Base-by-base conservation (phyloP, 2,329 filamentous ascomycete species). In the Magnaporthiopsis rhizophila region DNA sequence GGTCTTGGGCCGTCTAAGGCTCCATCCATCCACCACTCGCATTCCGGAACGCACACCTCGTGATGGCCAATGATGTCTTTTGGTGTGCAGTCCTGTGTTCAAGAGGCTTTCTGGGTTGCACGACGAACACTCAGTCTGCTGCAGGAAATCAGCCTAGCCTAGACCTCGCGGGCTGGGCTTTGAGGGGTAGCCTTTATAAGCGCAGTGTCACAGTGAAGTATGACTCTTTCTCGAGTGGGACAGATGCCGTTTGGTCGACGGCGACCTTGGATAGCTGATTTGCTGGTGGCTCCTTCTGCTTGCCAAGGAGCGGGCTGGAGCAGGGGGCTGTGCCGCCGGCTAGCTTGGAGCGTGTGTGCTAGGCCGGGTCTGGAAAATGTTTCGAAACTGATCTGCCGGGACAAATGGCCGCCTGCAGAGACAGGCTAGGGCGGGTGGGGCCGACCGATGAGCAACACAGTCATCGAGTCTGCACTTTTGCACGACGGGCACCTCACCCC, bases 371-470 rank as follows among this genome's bases (percentile, higher is more conserved):
- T 34, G 58, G 58, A 18, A 59, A 60, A 30, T 24, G 58, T 60
- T 60, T 60, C 58, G 28, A 60, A 60, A 60, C 58, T 38, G 30
- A 32, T 60, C 58, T 36, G 30, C 30, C 58, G 58, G 58, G 36
- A 60, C 45, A 53, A 53, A 28, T 34, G 21, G 13, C 58, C 26
- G 58, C 21, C 30, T 13, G 58, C 30, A 60, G 32, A 24, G 38
- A 3, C 38, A 45, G 38, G 38, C 15, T 45, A 13, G 11, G n/a
- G 30, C n/a, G 36, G n/a, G 30, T 36, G 58, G 36, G 24, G 32
- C 30, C 30, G 21, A 21, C 30, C 30, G 34, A 60, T 60, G 21
- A 21, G 58, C 30, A 59, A 21, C 24, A 28, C 58, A 58, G 24
- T 24, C 45, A 53, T 53, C 45, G n/a, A 53, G n/a, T n/a, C n/a